Evolutionary conservation across 768 basidiomycete species (phyloP), one percentile per base, ranked within the genome.

Genomic region (Lentinus tigrinus): DNA sequence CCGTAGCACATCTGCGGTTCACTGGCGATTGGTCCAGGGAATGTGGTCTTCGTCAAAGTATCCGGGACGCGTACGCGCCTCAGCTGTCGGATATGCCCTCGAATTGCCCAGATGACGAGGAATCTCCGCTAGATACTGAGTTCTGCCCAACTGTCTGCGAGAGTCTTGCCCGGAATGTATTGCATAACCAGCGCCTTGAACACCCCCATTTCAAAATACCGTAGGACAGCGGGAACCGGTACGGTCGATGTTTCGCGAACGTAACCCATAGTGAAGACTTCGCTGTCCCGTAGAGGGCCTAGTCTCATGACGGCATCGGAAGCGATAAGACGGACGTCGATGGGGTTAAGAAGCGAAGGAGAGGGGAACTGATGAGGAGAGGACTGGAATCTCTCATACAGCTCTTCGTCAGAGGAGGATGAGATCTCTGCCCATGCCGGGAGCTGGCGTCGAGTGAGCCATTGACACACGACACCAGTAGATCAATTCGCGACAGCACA

Each of bases 51-150:
- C 2, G 24, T 26, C 26, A 27, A 14, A 3, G 42, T 23, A 34
- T 39, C 24, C 24, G 58, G 21, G 2, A 24, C 19, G 8, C 3
- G 48, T n/a, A 67, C 19, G 34, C 47, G 31, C 6, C 64, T 64
- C 21, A 72, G 60, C 54, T 72, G 63, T 36, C 52, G 59, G 37
- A 73, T 55, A 54, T 70, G 69, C 16, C 58, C 40, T 7, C 67
- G 64, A 1, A 70, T 54, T 14, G 65, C 51, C 61, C 63, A 70
- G 5, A 64, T 34, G 14, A 63, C 47, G 19, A 43, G 48, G 16
- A 69, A 17, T 17, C 63, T 36, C 21, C 52, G 56, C 63, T 58
- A 65, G 27, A 53, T 40, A 34, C 54, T 49, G 28, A 71, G 40
- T 6, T 27, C 48, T 11, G 56, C 49, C 71, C 71, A 72, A 23